Percentiles rank a stretch among this genome's conserved stretches.
These are phyloP conservation scores for Alternaria gaisen DNA, from an alignment of 2,329 filamentous ascomycete species.

Conservation along the genomic window DNA sequence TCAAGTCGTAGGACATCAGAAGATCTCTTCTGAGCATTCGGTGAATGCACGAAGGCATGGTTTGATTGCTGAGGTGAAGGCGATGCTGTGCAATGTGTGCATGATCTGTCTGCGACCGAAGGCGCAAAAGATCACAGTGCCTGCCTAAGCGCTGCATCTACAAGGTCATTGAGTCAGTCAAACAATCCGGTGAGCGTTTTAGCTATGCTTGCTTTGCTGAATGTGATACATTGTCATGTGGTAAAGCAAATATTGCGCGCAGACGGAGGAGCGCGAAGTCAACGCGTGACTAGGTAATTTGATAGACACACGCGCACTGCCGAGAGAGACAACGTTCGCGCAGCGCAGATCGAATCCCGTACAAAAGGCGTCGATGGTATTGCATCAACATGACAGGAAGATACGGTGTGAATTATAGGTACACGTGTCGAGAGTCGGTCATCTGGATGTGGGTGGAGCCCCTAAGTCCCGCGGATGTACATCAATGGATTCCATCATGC, in stretches of 20 bases:
- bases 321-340: constrained; percentile 3
- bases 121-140: background rate
- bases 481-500: constrained; percentile 6
- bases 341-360: constrained; percentile 2
- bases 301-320: background rate
- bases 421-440: constrained; percentile 37
- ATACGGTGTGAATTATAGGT: constrained; percentile 31
- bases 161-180: background rate
- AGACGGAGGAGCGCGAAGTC: constrained; percentile 13
- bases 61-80: background rate
- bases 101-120: background rate
- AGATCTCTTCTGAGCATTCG: background rate
- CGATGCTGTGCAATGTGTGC: constrained; percentile 21
- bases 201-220: background rate
- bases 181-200: background rate
- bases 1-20: background rate
- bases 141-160: background rate
- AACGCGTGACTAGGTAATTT: background rate
- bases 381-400: constrained; percentile 14
- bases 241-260: constrained; percentile 13
- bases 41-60: constrained; percentile 11
- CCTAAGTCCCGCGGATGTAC: constrained; percentile 3
- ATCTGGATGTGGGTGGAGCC: constrained; percentile 6
- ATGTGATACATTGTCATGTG: constrained; percentile 1
- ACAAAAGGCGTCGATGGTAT: background rate